A percentile compares a stretch with the other conserved stretches of the same genome.
phyloP scores from a whole-genome alignment of 2,329 filamentous ascomycete species.

The Fusarium domesticum region DNA sequence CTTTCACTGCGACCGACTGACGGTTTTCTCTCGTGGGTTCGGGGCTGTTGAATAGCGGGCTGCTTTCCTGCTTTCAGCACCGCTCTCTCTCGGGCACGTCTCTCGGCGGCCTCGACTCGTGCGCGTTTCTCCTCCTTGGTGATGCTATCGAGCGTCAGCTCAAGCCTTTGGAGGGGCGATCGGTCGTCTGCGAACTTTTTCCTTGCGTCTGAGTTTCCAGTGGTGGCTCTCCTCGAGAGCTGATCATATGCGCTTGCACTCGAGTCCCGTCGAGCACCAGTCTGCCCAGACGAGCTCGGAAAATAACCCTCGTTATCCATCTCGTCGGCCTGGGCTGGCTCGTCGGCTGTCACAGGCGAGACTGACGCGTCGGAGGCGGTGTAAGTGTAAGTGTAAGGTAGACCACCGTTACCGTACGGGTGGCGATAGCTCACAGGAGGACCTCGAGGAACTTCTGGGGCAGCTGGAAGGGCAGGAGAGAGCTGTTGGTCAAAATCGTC shows the following conservation, averaged over 20 bases:
- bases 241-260: conserved; percentile 20
- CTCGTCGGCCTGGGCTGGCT: conserved; percentile 17
- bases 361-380: conserved; percentile 11
- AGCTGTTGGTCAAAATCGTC: conserved; percentile 41
- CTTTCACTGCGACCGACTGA: conserved; percentile 17
- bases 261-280: conserved; percentile 23
- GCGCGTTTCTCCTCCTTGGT: conserved; percentile 95
- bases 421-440: conserved; percentile 57
- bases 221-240: conserved; percentile 39
- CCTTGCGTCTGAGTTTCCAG: conserved; percentile 42
- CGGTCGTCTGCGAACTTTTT: conserved; percentile 72
- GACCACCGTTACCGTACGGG: conserved; percentile 37
- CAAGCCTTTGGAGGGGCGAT: conserved; percentile 89
- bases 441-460: conserved; percentile 59
- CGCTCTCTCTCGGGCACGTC: conserved; percentile 62
- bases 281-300: conserved; percentile 20
- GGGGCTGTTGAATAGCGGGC: conserved; percentile 18
- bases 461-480: conserved; percentile 45
- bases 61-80: conserved; percentile 37
- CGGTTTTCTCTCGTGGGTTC: conserved; percentile 24
- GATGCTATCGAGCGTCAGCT: conserved; percentile 85
- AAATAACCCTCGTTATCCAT: conserved; percentile 30
- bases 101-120: conserved; percentile 77
- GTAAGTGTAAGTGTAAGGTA: conserved; percentile 25
- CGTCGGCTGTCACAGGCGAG: conserved; percentile 9